A percentile compares a stretch with the other conserved stretches of the same genome.
These are phyloP conservation scores for Solanum sitiens DNA, from an alignment of 257 asterid genomes.

Conservation along the genomic window DNA sequence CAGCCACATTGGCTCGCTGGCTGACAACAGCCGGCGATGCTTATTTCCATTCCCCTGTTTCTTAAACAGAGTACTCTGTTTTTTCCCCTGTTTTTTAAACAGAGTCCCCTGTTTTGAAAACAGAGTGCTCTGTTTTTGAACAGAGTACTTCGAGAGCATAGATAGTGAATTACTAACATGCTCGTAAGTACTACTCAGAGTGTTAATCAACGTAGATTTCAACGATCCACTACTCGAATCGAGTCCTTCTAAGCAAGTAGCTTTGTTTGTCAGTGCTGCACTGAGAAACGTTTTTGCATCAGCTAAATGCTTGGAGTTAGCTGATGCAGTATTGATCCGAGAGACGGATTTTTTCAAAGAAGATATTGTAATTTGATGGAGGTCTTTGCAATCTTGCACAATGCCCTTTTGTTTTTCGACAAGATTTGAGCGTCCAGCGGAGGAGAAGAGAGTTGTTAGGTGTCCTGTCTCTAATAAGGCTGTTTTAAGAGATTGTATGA, in stretches of 20 bases:
- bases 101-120: neutral
- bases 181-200: constrained; percentile 30
- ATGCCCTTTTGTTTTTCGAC: constrained; percentile 64
- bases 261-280: constrained; percentile 67
- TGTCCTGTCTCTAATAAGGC: constrained; percentile 43
- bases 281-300: constrained; percentile 57
- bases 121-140: constrained; percentile 3
- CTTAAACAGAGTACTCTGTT: neutral
- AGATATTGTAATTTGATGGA: constrained; percentile 55
- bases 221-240: constrained; percentile 42
- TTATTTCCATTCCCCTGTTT: constrained; percentile 12
- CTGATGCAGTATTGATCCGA: neutral
- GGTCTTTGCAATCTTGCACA: constrained; percentile 57
- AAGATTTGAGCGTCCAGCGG: constrained; percentile 14
- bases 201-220: constrained; percentile 30
- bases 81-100: neutral
- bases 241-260: constrained; percentile 76
- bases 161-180: constrained; percentile 68
- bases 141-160: constrained; percentile 18
- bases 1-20: constrained; percentile 51
- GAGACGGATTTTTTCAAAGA: constrained; percentile 38
- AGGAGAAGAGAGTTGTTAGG: constrained; percentile 38
- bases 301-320: constrained; percentile 14
- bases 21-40: constrained; percentile 39
- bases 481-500: constrained; percentile 45